A percentile compares a stretch with the other conserved stretches of the same genome.
phyloP scores from a whole-genome alignment of 2,329 filamentous ascomycete species.

The Neurospora sp. region DNA sequence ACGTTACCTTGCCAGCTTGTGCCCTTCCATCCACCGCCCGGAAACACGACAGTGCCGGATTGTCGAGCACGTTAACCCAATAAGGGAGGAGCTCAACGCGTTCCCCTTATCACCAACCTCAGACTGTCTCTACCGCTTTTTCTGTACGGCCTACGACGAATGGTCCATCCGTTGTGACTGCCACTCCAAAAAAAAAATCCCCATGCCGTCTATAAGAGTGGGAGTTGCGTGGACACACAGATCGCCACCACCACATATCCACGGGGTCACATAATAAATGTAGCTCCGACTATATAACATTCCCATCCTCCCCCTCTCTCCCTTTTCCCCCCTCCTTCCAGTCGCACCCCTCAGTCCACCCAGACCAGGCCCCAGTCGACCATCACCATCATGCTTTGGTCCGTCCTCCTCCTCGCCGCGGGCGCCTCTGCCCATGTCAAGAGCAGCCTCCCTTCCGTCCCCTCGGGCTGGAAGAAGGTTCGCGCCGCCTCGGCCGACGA shows the following conservation, averaged over 20 bases:
- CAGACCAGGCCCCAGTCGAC: background rate
- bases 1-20: background rate
- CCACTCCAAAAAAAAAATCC: background rate
- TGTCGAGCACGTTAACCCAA: background rate
- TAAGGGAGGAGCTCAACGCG: background rate
- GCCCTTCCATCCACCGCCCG: background rate
- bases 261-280: background rate
- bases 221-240: background rate
- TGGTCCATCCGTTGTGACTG: background rate
- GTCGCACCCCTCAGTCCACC: background rate
- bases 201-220: background rate
- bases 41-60: background rate
- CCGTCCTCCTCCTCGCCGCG: slow-evolving; percentile 17
- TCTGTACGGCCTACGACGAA: background rate
- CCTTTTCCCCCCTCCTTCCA: background rate
- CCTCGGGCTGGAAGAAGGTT: slow-evolving; percentile 28
- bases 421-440: slow-evolving; percentile 25
- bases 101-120: background rate
- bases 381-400: slow-evolving; percentile 9
- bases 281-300: background rate
- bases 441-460: slow-evolving; percentile 26
- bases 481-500: slow-evolving; percentile 27
- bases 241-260: background rate
- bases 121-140: background rate
- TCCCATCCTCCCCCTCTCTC: background rate